These are phyloP conservation scores for Mortierella antarctica DNA, from an alignment of 192 early-diverging fungal genomes.

Conservation along the genomic window DNA sequence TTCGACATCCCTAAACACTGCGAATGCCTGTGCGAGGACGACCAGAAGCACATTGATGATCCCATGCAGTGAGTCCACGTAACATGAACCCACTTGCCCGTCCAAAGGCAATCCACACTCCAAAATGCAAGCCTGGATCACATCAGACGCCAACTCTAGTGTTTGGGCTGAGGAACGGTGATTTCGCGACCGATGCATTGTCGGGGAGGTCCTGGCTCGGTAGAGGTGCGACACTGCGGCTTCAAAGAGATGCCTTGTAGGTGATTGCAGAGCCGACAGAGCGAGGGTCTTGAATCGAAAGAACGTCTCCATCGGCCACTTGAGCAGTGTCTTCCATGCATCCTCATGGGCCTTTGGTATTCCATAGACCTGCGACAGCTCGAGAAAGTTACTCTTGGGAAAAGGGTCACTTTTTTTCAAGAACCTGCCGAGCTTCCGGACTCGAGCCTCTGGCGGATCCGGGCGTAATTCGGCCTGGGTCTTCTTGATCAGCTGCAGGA, in stretches of 20 bases:
- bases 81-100: slow-evolving; percentile 23
- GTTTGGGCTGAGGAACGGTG: background rate
- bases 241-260: slow-evolving; percentile 35
- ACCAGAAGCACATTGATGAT: slow-evolving; percentile 13
- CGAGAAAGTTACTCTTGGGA: slow-evolving; percentile 2
- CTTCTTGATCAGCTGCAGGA: background rate
- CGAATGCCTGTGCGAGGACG: background rate
- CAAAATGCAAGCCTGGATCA: slow-evolving; percentile 38
- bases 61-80: slow-evolving; percentile 33
- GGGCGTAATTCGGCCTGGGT: background rate
- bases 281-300: background rate
- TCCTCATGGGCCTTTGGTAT: slow-evolving; percentile 22
- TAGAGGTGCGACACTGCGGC: slow-evolving; percentile 40
- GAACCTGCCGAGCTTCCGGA: slow-evolving; percentile 10
- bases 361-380: background rate
- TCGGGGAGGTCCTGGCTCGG: slow-evolving; percentile 14
- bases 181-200: background rate
- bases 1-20: slow-evolving; percentile 4
- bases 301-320: background rate
- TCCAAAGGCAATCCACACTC: slow-evolving; percentile 46
- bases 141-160: background rate
- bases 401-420: background rate
- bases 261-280: slow-evolving; percentile 8
- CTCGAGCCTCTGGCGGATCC: background rate
- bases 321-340: slow-evolving; percentile 11